Evolutionary conservation across 371 early-diverging fungal species (phyloP).

Genomic region (Apophysomyces ossiformis): DNA sequence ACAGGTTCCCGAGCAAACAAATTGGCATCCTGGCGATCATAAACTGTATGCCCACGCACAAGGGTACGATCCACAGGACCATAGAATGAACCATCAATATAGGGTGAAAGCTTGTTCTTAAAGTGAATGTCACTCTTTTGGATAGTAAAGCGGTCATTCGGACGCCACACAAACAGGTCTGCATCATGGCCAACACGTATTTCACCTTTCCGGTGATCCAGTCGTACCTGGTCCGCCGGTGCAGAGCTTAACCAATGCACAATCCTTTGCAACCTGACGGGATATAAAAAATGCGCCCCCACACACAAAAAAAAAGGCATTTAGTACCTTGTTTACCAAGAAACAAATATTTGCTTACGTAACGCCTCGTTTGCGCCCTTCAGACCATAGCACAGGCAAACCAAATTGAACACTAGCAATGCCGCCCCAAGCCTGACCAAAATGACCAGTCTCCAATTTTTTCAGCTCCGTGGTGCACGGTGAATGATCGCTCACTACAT

Average conservation of each 20-base stretch:
- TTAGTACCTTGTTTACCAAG: background rate
- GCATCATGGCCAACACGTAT: conserved; percentile 72
- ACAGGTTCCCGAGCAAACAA: conserved; percentile 24
- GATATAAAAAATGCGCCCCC: background rate
- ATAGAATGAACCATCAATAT: conserved; percentile 63
- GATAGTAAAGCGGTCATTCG: conserved; percentile 65
- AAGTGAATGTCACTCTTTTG: conserved; percentile 68
- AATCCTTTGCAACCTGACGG: conserved; percentile 59
- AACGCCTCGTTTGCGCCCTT: conserved; percentile 70
- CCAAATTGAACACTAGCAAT: conserved; percentile 86
- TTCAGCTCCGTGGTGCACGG: conserved; percentile 83
- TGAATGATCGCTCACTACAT: conserved; percentile 85
- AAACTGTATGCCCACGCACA: conserved; percentile 74
- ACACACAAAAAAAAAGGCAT: conserved; percentile 13
- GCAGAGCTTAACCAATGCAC: conserved; percentile 69
- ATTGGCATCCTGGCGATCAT: conserved; percentile 24
- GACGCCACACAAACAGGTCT: conserved; percentile 81
- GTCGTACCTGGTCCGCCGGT: conserved; percentile 68
- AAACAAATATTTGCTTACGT: conserved; percentile 37
- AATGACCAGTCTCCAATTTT: conserved; percentile 70
- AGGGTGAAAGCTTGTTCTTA: conserved; percentile 83
- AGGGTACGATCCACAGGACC: conserved; percentile 76
- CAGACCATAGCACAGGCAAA: conserved; percentile 81
- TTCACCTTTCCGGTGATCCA: conserved; percentile 70
- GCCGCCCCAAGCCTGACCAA: conserved; percentile 85